Percentiles rank a stretch among this genome's conserved stretches.
Conservation (phyloP, 179 eudicot species). For the Drosera spatulata region DNA sequence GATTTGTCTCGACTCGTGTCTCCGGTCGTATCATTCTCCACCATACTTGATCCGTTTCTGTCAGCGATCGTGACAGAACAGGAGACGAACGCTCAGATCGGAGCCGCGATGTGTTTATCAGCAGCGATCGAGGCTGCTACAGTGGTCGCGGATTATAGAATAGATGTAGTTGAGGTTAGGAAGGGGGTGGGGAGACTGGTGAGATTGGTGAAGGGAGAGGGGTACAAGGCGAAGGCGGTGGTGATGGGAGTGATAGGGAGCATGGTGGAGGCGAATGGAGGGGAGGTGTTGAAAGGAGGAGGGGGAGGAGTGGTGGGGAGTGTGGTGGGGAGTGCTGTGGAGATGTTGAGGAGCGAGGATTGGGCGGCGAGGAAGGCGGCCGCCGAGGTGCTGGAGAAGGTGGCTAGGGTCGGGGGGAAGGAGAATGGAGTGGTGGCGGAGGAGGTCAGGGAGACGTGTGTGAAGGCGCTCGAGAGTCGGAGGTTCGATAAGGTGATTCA, state of each 20-base stretch:
- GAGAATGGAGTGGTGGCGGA: constrained; percentile 19
- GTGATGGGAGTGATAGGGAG: constrained; percentile 43
- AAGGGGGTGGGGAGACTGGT: constrained; percentile 36
- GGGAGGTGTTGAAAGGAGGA: constrained; percentile 1
- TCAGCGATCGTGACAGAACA: constrained; percentile 39
- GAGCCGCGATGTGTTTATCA: constrained; percentile 45
- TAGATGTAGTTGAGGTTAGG: constrained; percentile 26
- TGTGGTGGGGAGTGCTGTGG: constrained; percentile 27
- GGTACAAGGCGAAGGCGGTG: constrained; percentile 54
- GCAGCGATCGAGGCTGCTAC: constrained; percentile 38
- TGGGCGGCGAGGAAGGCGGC: constrained; percentile 84
- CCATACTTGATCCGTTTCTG: constrained; percentile 26
- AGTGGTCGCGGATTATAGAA: constrained; percentile 19
- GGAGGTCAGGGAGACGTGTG: constrained; percentile 34
- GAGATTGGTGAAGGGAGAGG: constrained; percentile 35
- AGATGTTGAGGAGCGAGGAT: constrained; percentile 56
- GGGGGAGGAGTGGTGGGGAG: constrained; percentile 24
- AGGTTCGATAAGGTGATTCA: constrained; percentile 63
- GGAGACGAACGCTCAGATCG: constrained; percentile 42
- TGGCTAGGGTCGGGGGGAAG: constrained; percentile 23
- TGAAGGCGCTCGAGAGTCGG: constrained; percentile 39
- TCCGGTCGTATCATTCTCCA: constrained; percentile 8
- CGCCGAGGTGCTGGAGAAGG: constrained; percentile 43
- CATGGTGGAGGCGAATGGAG: constrained; percentile 15
- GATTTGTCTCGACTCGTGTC: constrained; percentile 8